Evolutionary conservation across 176 grass and related monocot species (phyloP).

Genomic region (Zoysia pacifica): DNA sequence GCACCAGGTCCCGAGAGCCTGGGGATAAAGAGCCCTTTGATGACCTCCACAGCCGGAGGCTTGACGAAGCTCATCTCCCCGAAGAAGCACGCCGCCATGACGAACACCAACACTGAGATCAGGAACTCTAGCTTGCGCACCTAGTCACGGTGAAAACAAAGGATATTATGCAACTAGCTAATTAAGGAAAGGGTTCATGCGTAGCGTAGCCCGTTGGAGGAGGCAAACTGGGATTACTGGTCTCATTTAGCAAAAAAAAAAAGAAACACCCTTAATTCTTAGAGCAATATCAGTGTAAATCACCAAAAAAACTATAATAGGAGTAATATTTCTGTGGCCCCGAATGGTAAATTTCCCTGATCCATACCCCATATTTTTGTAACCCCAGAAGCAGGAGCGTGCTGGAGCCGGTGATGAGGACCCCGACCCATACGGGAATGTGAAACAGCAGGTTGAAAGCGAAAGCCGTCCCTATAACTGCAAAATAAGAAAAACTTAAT

Average conservation of each 20-base stretch:
- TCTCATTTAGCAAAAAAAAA: no score
- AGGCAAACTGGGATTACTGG: no score
- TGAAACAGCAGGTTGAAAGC: conserved; percentile 82
- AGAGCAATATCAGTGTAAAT: neutral
- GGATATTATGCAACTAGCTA: neutral
- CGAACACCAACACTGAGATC: conserved; percentile 62
- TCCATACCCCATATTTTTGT: conserved; percentile 75
- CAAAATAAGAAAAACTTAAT: neutral
- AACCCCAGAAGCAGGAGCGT: conserved; percentile 79
- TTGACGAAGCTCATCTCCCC: conserved; percentile 79
- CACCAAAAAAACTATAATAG: no score
- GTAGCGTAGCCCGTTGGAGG: no score
- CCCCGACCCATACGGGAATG: conserved; percentile 83
- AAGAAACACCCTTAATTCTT: neutral
- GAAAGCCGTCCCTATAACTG: conserved; percentile 87
- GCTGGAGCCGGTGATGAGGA: conserved; percentile 88
- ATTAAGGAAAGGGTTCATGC: neutral
- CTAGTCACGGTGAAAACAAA: neutral
- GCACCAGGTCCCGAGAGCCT: conserved; percentile 56
- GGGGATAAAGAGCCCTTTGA: conserved; percentile 77
- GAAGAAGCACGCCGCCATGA: conserved; percentile 85
- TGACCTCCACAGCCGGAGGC: conserved; percentile 64
- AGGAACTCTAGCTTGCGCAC: conserved; percentile 67
- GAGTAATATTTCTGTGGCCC: no score
- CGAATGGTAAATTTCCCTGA: neutral